A percentile compares a stretch with the other conserved stretches of the same genome.
Evolutionary conservation across 2,329 filamentous ascomycete genomes (phyloP).

Genomic region (Clonostachys solani): DNA sequence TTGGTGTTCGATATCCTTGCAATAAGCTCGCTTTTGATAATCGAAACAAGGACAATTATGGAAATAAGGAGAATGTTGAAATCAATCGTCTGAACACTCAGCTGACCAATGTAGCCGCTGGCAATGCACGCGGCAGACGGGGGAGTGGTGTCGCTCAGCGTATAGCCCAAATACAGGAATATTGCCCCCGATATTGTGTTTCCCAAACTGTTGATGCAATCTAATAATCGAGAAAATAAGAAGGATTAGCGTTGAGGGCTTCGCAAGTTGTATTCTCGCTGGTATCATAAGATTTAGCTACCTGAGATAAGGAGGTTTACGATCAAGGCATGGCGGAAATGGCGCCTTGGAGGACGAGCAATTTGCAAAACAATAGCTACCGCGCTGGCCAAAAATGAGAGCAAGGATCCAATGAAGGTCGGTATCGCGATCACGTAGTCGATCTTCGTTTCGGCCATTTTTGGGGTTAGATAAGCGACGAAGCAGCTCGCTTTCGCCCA

Average conservation of each 20-base stretch:
- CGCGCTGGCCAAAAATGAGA: slow-evolving; percentile 3
- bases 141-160: slow-evolving; percentile 11
- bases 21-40: too few relatives aligned
- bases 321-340: slow-evolving; percentile 9
- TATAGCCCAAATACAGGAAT: slow-evolving; percentile 19
- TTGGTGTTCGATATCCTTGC: slow-evolving; percentile 4
- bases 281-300: background rate
- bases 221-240: slow-evolving; percentile 10
- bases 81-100: slow-evolving; percentile 36
- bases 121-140: slow-evolving; percentile 20
- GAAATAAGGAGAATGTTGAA: slow-evolving; percentile 39
- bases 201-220: slow-evolving; percentile 34
- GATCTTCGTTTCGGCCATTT: background rate
- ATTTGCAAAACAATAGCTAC: slow-evolving; percentile 3
- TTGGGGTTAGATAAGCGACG: too few relatives aligned
- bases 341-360: slow-evolving; percentile 3
- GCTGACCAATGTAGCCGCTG: slow-evolving; percentile 39
- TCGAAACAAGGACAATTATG: slow-evolving; percentile 25
- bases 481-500: too few relatives aligned
- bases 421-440: background rate
- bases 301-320: slow-evolving; percentile 8
- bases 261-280: too few relatives aligned
- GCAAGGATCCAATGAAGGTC: slow-evolving; percentile 5
- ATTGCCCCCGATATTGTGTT: slow-evolving; percentile 34
- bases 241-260: background rate